Base-by-base conservation (phyloP, 352 stramenopile genomes). In the Globisporangium ultimum region DNA sequence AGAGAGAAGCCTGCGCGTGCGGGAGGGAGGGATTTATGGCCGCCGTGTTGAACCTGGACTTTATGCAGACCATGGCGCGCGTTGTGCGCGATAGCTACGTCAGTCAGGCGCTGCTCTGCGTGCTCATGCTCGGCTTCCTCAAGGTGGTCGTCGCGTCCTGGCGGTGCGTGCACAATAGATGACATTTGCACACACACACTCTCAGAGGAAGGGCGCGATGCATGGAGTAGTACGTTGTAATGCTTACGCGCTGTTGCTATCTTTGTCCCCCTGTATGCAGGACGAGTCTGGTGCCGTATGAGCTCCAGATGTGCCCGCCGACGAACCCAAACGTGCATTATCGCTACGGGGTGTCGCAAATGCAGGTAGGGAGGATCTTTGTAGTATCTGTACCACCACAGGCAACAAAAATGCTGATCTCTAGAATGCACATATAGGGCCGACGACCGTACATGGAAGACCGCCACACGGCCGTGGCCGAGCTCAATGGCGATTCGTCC, bases 381-480 rank as follows among this genome's bases (percentile, higher is more conserved):
- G 17, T 15, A 51, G n/a, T n/a, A n/a, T n/a, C n/a, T n/a, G n/a
- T 28, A 28, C 5, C 24, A 28, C 5, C 24, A 5, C 24, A 28
- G 24, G 24, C 24, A 28, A 28, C 24, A 2, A 28, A 28, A 2
- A 28, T 28, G 24, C 24, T 28, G 24, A 28, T 5, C 24, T 28
- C 24, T 28, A 28, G 24, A 28, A 28, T 28, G 24, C 24, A 28
- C 5, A 4, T 18, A 91, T 18, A 91, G 72, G 82, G 87, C 22
- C 71, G 84, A 43, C 69, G 90, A 3, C 84, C 85, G 60, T 97
- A 97, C 71, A 97, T 97, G 88, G 91, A 97, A 57, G 91, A 97
- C 63, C 71, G 87, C 22, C 84, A 96, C 76, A 84, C 74, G 17
- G 88, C 82, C 10, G 70, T 91, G 45, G 74, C 75, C 1, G 78